Evolutionary conservation across 148 eudicot species (phyloP).

Genomic region (Drosera capensis): DNA sequence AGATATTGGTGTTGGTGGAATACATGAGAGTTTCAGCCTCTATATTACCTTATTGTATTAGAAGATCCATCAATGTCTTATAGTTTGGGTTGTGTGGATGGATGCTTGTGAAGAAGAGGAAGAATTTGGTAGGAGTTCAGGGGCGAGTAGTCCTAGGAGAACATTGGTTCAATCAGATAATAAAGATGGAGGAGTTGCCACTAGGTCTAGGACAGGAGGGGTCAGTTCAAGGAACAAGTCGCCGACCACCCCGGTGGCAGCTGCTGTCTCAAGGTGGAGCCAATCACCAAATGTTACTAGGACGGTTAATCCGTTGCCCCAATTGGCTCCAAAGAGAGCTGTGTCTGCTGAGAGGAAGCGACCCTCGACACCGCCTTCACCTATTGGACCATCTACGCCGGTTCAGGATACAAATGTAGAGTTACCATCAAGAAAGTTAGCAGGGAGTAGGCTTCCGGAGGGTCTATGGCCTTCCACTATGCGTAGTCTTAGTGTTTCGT

Average conservation of each 20-base stretch:
- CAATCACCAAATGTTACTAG: conserved; percentile 49
- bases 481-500: conserved; percentile 78
- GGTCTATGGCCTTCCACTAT: conserved; percentile 90
- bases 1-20: conserved; percentile 12
- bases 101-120: conserved; percentile 51
- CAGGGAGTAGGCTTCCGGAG: conserved; percentile 38
- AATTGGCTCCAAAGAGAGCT: conserved; percentile 49
- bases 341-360: conserved; percentile 70
- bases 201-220: conserved; percentile 41
- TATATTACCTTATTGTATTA: conserved; percentile 8
- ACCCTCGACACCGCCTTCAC: conserved; percentile 63
- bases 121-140: conserved; percentile 30
- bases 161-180: conserved; percentile 37
- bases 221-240: conserved; percentile 79
- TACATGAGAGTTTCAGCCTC: conserved; percentile 17
- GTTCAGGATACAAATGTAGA: conserved; percentile 42
- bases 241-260: conserved; percentile 21
- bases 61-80: conserved; percentile 36
- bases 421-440: conserved; percentile 35
- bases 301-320: conserved; percentile 27
- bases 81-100: conserved; percentile 49
- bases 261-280: conserved; percentile 32
- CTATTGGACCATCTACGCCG: conserved; percentile 59
- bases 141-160: conserved; percentile 37
- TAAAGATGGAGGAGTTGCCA: conserved; percentile 48